Base-by-base conservation (phyloP, 139 green algal genomes). In the Chlorella sorokiniana region DNA sequence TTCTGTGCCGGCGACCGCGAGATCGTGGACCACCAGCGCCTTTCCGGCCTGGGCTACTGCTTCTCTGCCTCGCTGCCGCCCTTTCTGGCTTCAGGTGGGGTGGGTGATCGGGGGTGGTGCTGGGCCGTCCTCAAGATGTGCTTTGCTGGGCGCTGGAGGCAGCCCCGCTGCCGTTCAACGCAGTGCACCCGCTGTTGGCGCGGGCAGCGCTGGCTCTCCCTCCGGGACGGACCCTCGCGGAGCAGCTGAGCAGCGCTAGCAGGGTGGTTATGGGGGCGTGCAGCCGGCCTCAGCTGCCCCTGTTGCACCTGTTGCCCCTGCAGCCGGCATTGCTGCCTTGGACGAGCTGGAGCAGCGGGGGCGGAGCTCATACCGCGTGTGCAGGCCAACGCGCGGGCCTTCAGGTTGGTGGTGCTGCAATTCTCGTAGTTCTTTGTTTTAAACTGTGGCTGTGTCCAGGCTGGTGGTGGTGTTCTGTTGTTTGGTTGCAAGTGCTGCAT, bases 11-110 rank as follows among this genome's bases (percentile, higher is more conserved):
- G 93, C 25, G 86, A 82, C 52, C 83, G 87, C 31, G 88, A 95
- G 82, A 93, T 98, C 10, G 93, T 97, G 35, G 97, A 98, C 81
- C 96, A 99, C 86, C 95, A 98, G 86, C 92, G 94, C 54, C 90
- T 98, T 22, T 89, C 80, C 11, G 92, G 94, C 40, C 82, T 86
- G 37, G 97, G 97, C 65, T 99, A 99, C 91, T 96, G 92, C 85
- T 99, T 99, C 91, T 96, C 89, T 4, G 97, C 97, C 11, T 96
- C 94, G 10, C 91, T 98, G 85, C 97, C 97, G 33, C 97, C 97
- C 62, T 99, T 95, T 87, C 87, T 99, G 62, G 96, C 97, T 9
- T 90, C 84, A 1, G 86, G 89, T 35, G 92, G 86, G 37, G 37
- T 0, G 8, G 0, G 23, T 10, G 9, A 16, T 31, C n/a, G 14